Conservation (phyloP, 139 green algal species). For the Chara braunii region DNA sequence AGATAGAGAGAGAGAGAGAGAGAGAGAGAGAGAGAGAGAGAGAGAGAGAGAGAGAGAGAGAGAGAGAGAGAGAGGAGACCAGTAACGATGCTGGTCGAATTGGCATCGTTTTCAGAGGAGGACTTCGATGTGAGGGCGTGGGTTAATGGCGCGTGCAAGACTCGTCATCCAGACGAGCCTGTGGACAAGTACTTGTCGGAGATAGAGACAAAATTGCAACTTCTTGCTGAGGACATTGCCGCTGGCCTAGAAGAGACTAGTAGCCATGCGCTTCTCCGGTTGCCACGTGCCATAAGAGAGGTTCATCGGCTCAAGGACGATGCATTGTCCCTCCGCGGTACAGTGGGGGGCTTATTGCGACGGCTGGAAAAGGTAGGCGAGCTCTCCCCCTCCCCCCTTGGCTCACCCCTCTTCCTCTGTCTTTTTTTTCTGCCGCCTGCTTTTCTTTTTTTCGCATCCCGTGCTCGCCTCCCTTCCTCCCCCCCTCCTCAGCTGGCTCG, state of each 20-base stretch:
- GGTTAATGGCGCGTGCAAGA: slow-evolving; percentile 19
- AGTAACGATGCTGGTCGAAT: slow-evolving; percentile 36
- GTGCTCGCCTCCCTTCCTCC: too few species aligned
- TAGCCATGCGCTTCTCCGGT: slow-evolving; percentile 55
- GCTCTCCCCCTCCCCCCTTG: neutral
- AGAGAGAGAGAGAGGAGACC: too few species aligned
- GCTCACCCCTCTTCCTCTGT: neutral
- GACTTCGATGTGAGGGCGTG: slow-evolving; percentile 33
- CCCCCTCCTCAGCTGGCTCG: too few species aligned
- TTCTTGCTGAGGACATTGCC: slow-evolving; percentile 65
- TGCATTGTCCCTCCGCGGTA: slow-evolving; percentile 40
- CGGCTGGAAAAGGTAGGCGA: slow-evolving; percentile 23
- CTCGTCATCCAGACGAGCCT: slow-evolving; percentile 19
- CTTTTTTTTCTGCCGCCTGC: neutral
- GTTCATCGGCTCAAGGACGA: slow-evolving; percentile 58
- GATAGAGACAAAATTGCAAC: slow-evolving; percentile 39
- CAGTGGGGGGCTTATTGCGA: slow-evolving; percentile 34
- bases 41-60: too few species aligned
- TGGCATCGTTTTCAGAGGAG: slow-evolving; percentile 25
- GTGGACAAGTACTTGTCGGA: slow-evolving; percentile 39
- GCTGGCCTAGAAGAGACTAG: slow-evolving; percentile 56
- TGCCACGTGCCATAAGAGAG: slow-evolving; percentile 77
- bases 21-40: too few species aligned
- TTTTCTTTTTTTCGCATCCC: too few species aligned
- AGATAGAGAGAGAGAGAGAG: too few species aligned